A percentile compares a stretch with the other conserved stretches of the same genome.
phyloP scores from a whole-genome alignment of 352 stramenopile genomes.

The Globisporangium cederbergense region DNA sequence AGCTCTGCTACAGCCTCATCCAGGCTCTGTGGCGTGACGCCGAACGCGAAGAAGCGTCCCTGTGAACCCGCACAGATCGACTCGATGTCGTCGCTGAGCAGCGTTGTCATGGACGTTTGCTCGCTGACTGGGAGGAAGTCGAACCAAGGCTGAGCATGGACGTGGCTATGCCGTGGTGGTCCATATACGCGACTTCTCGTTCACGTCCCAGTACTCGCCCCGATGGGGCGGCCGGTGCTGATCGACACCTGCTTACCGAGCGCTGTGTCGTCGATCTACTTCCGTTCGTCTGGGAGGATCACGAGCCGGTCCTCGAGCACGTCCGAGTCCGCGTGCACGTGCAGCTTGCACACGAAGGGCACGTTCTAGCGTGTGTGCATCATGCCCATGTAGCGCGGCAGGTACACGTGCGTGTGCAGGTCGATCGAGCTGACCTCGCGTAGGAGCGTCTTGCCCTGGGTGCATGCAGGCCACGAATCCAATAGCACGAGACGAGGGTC shows the following conservation, averaged over 20 bases:
- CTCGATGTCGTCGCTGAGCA: slow-evolving; percentile 60
- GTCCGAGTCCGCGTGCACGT: slow-evolving; percentile 24
- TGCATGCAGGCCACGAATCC: background rate
- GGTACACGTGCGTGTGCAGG: slow-evolving; percentile 66
- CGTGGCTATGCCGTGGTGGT: slow-evolving; percentile 49
- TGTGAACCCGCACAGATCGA: slow-evolving; percentile 35
- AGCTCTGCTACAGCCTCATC: slow-evolving; percentile 36
- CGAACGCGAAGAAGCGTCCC: slow-evolving; percentile 50
- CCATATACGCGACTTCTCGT: slow-evolving; percentile 66
- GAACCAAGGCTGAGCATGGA: slow-evolving; percentile 65
- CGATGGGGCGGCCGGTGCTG: slow-evolving; percentile 47
- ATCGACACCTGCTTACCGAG: slow-evolving; percentile 24
- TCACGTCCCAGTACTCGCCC: slow-evolving; percentile 54
- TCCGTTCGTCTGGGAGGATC: slow-evolving; percentile 53
- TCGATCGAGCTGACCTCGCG: slow-evolving; percentile 41
- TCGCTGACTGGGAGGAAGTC: slow-evolving; percentile 54
- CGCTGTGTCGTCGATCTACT: slow-evolving; percentile 29
- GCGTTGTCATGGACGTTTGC: slow-evolving; percentile 35
- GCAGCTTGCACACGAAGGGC: slow-evolving; percentile 36
- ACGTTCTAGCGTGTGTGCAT: slow-evolving; percentile 40
- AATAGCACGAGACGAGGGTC: background rate
- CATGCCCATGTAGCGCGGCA: slow-evolving; percentile 64
- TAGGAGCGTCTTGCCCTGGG: slow-evolving; percentile 34
- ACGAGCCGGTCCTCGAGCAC: slow-evolving; percentile 31
- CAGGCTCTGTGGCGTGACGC: slow-evolving; percentile 34